Evolutionary conservation across 78 protist genomes (phyloP).

Genomic region (Emiliania huxleyi): DNA sequence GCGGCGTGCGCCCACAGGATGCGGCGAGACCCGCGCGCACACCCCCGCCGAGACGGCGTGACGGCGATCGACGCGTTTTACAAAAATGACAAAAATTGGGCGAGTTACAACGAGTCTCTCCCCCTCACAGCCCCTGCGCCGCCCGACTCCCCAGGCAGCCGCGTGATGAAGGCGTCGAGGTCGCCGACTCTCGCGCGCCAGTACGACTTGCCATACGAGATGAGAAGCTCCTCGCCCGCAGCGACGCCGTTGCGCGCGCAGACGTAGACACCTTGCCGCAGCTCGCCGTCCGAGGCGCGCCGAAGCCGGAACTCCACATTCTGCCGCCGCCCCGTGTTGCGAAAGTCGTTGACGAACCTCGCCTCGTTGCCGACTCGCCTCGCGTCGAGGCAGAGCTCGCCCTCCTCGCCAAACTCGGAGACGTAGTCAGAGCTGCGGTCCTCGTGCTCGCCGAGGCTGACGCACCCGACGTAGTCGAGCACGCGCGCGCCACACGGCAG

Average conservation of each 20-base stretch:
- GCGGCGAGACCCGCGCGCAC: too few relatives aligned
- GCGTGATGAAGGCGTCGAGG: not conserved
- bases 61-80: too few relatives aligned
- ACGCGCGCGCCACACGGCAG: not conserved
- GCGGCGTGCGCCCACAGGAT: too few relatives aligned
- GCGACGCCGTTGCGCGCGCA: not conserved
- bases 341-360: conserved; percentile 11
- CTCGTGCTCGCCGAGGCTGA: not conserved
- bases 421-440: not conserved
- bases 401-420: not conserved
- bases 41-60: too few relatives aligned
- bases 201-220: not conserved
- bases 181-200: not conserved
- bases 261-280: not conserved
- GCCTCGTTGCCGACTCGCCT: not conserved
- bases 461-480: not conserved
- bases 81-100: too few relatives aligned
- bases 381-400: not conserved
- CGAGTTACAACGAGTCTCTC: too few relatives aligned
- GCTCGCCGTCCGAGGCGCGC: not conserved
- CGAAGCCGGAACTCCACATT: not conserved
- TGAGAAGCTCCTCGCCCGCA: not conserved
- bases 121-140: too few relatives aligned
- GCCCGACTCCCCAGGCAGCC: not conserved
- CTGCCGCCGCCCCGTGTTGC: not conserved